Conservation (phyloP, 345 rosid species). For the Aquilaria sinensis region DNA sequence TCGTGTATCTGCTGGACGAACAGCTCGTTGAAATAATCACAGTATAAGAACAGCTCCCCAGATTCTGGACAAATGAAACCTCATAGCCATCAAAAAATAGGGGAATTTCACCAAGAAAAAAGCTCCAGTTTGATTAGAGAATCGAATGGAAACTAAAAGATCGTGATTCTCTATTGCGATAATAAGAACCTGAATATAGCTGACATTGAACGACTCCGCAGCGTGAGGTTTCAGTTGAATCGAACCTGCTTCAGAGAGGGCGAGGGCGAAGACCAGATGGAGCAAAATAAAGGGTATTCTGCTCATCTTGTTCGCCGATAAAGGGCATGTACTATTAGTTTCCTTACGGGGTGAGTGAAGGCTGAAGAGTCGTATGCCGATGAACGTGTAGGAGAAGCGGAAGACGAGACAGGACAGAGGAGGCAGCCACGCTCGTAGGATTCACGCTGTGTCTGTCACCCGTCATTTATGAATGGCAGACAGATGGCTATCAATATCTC, state of each 20-base stretch:
- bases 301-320: conserved; percentile 7
- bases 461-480: too few relatives aligned
- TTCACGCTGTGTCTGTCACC: too few relatives aligned
- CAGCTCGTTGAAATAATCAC: conserved; percentile 58
- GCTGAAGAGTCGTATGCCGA: too few relatives aligned
- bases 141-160: neutral
- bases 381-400: too few relatives aligned
- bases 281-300: conserved; percentile 6
- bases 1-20: conserved; percentile 42
- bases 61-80: conserved; percentile 18
- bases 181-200: conserved; percentile 27
- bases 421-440: too few relatives aligned
- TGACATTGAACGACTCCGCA: conserved; percentile 29
- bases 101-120: neutral
- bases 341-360: too few relatives aligned
- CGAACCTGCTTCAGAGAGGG: conserved; percentile 17
- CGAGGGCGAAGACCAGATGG: conserved; percentile 7
- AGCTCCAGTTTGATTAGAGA: neutral
- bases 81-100: too few relatives aligned
- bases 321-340: too few relatives aligned
- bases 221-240: conserved; percentile 28
- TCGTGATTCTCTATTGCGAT: neutral
- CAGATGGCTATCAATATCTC: too few relatives aligned
- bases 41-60: conserved; percentile 48
- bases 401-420: too few relatives aligned